Evolutionary conservation across 192 early-diverging fungal genomes (phyloP), one percentile per base, ranked within the genome.

Genomic region (Coemansia sp.): DNA sequence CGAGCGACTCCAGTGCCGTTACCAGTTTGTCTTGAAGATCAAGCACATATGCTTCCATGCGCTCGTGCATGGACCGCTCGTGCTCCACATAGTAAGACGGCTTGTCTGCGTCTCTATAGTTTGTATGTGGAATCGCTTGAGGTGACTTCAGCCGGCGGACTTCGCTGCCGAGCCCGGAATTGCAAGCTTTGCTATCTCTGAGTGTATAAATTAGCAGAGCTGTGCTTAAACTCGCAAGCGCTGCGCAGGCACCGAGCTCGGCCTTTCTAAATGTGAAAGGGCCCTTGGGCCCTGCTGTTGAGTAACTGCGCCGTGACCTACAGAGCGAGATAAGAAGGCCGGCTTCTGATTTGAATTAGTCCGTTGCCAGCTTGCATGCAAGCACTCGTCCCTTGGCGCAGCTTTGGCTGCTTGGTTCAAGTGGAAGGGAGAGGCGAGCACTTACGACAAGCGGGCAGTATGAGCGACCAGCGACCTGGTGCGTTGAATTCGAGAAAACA

Each of bases 21-120:
- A 88, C 85, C 45, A 97, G 91, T 51, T 85, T 73, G 13, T 78
- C 70, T 59, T 97, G 94, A 19, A 93, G 81, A 40, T 80, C 79
- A 15, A 84, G 83, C 33, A 94, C 85, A 47, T 86, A 86, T 0
- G 65, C 57, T 55, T 87, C 89, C 94, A 97, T 97, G 22, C 88
- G 81, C 35, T 82, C 63, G 56, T 89, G 83, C 87, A 93, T 93
- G 4, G 85, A 83, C 40, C 33, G 14, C 1, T n/a, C 5, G 14
- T 46, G 41, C 32, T 74, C 60, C 15, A 21, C 47, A 46, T 66
- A 70, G 52, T 77, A 77, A 0, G 19, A 15, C 0, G 69, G 65
- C 40, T 65, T 65, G 33, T 38, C 23, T 6, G 11, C 1, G 13
- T 26, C 33, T 64, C 29, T 50, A 51, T 35, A 37, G 49, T 68